Evolutionary conservation across 257 asterid genomes (phyloP).

Genomic region (Plantago ovata): DNA sequence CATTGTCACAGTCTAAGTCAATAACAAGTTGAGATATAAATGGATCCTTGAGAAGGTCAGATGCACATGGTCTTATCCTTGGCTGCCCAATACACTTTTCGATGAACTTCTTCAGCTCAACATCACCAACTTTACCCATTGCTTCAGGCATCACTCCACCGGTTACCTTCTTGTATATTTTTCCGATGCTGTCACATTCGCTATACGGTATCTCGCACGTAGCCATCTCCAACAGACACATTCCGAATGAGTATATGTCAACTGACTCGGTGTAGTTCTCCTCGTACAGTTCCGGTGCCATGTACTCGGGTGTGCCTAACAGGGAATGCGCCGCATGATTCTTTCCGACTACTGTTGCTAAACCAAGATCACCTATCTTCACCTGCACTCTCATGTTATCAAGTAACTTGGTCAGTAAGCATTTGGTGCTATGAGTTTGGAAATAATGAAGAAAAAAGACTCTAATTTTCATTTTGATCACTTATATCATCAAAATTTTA

Average conservation of each 20-base stretch:
- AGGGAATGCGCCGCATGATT: conserved; percentile 42
- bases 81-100: conserved; percentile 40
- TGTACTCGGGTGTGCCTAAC: conserved; percentile 44
- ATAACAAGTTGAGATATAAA: conserved; percentile 32
- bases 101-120: conserved; percentile 30
- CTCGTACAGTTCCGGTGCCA: conserved; percentile 49
- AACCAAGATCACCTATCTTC: conserved; percentile 45
- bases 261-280: conserved; percentile 44
- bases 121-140: conserved; percentile 29
- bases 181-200: conserved; percentile 37
- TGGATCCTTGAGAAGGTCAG: conserved; percentile 42
- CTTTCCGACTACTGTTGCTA: conserved; percentile 38
- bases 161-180: conserved; percentile 45
- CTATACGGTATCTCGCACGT: conserved; percentile 45
- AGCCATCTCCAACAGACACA: conserved; percentile 44
- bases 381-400: conserved; percentile 23
- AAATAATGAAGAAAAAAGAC: too few relatives aligned
- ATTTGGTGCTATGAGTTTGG: too few relatives aligned
- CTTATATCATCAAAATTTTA: too few relatives aligned
- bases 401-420: too few relatives aligned
- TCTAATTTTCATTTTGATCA: too few relatives aligned
- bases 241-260: conserved; percentile 47
- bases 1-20: conserved; percentile 15
- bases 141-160: conserved; percentile 43
- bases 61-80: conserved; percentile 36